These are phyloP conservation scores for Aquilaria sinensis DNA, from an alignment of 345 rosid genomes.

Conservation along the genomic window DNA sequence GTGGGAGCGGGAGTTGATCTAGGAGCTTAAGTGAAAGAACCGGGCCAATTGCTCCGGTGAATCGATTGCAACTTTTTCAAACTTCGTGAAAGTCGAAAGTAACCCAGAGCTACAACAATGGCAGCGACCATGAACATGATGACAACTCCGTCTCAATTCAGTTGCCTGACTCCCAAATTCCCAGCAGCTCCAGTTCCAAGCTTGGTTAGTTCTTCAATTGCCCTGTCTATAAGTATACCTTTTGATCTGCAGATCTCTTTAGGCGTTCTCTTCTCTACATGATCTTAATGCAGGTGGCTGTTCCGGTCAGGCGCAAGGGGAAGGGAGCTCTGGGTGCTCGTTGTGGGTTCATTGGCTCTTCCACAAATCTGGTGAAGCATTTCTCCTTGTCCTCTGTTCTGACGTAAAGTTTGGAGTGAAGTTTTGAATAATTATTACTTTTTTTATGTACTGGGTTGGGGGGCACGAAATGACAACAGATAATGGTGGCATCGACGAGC, in stretches of 20 bases:
- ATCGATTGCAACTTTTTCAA: not conserved
- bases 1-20: slow-evolving; percentile 15
- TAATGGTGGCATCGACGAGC: slow-evolving; percentile 81
- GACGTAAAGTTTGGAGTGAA: not conserved
- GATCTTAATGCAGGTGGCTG: slow-evolving; percentile 28
- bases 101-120: slow-evolving; percentile 24
- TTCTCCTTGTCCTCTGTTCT: not conserved
- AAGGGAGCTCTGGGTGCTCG: slow-evolving; percentile 71
- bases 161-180: slow-evolving; percentile 52
- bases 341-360: slow-evolving; percentile 86
- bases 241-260: not conserved
- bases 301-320: slow-evolving; percentile 58
- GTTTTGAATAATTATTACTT: not conserved
- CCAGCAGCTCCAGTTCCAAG: slow-evolving; percentile 45
- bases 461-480: slow-evolving; percentile 27
- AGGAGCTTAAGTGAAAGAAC: not conserved
- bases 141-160: slow-evolving; percentile 62
- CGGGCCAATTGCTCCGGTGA: not conserved
- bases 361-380: slow-evolving; percentile 74
- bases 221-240: not conserved
- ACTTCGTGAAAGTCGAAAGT: not conserved
- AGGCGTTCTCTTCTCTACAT: not conserved
- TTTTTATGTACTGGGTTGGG: not conserved
- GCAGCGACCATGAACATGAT: slow-evolving; percentile 35
- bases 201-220: slow-evolving; percentile 36